Percentiles rank a stretch among this genome's conserved stretches.
phyloP scores from a whole-genome alignment of 116 monocot genomes.

The Zostera marina region DNA sequence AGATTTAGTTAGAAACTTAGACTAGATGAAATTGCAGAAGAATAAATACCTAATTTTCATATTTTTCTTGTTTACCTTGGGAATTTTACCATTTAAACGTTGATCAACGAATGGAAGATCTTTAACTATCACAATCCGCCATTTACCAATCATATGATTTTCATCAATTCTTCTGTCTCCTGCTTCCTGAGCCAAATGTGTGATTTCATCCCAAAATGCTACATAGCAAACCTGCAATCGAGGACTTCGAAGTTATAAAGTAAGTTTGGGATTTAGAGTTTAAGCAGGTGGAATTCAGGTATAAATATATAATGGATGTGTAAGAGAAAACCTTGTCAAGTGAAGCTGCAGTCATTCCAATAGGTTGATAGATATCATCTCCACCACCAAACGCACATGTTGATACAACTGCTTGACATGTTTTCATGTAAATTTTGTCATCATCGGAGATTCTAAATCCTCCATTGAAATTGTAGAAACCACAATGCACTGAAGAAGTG shows the following conservation, averaged over 20 bases:
- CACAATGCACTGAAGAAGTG: constrained; percentile 69
- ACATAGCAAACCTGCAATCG: constrained; percentile 80
- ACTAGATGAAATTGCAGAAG: neutral
- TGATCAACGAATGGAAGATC: constrained; percentile 97
- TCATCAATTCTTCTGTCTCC: constrained; percentile 42
- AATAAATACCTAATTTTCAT: neutral
- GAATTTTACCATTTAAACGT: constrained; percentile 91
- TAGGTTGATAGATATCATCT: constrained; percentile 95
- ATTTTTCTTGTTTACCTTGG: constrained; percentile 41
- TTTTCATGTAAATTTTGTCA: constrained; percentile 67
- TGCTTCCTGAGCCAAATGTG: constrained; percentile 49
- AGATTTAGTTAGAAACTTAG: neutral
- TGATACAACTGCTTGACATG: constrained; percentile 73
- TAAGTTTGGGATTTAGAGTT: neutral
- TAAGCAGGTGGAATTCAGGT: neutral
- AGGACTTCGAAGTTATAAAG: neutral
- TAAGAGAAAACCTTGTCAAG: constrained; percentile 39
- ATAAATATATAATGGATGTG: constrained; percentile 1
- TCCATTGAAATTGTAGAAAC: constrained; percentile 83
- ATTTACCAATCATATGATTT: constrained; percentile 63
- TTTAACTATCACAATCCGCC: constrained; percentile 73
- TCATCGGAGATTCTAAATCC: constrained; percentile 75
- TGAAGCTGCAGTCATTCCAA: constrained; percentile 82
- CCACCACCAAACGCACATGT: constrained; percentile 99
- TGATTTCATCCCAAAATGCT: constrained; percentile 99